A percentile compares a stretch with the other conserved stretches of the same genome.
Evolutionary conservation across 1,284 basidiomycete genomes (phyloP).

Genomic region (Cronartium quercuum): DNA sequence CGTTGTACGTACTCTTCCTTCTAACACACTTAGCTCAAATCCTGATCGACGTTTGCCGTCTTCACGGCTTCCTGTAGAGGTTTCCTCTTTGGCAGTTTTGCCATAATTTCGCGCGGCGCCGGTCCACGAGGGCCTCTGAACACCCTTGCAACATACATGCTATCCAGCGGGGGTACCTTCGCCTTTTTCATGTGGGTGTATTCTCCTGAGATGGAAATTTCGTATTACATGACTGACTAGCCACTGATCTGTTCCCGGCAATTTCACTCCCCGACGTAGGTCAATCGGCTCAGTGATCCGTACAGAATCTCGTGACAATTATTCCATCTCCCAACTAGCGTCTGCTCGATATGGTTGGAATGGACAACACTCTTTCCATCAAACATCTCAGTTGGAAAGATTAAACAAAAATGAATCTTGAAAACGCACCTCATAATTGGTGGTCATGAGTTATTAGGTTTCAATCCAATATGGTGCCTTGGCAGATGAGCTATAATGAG

Average conservation of each 20-base stretch:
- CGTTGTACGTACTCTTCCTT: background rate
- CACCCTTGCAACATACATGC: conserved; percentile 36
- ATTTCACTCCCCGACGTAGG: background rate
- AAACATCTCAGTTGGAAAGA: background rate
- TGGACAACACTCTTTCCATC: background rate
- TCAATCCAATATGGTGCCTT: no score
- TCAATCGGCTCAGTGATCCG: conserved; percentile 37
- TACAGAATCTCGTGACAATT: background rate
- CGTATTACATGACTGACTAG: no score
- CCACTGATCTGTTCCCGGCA: background rate
- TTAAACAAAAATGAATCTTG: background rate
- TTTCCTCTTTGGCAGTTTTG: conserved; percentile 28
- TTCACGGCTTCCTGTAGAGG: conserved; percentile 1
- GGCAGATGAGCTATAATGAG: no score
- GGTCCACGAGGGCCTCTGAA: conserved; percentile 29
- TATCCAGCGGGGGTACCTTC: conserved; percentile 37
- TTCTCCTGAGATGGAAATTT: background rate
- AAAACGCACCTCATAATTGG: background rate
- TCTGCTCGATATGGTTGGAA: conserved; percentile 4
- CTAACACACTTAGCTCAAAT: background rate
- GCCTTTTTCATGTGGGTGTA: conserved; percentile 37
- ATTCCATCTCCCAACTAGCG: background rate
- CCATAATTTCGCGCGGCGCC: conserved; percentile 27
- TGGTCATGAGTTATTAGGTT: background rate
- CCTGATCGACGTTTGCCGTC: background rate